Evolutionary conservation across 2,329 filamentous ascomycete genomes (phyloP).

Genomic region (Trichocomaceae sp.): DNA sequence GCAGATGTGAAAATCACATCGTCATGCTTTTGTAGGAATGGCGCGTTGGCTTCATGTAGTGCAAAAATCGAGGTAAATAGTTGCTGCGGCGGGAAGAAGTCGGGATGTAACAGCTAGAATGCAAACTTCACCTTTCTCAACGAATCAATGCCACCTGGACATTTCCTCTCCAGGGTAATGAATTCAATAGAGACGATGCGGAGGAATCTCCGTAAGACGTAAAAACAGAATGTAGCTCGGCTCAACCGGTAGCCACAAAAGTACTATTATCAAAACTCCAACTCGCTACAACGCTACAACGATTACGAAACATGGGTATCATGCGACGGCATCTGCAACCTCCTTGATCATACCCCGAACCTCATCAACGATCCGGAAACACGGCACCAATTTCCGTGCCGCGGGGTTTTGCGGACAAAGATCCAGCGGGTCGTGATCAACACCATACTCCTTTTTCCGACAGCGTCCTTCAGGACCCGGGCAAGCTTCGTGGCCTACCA

Average conservation of each 20-base stretch:
- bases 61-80: slow-evolving; percentile 4
- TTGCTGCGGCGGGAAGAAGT: slow-evolving; percentile 2
- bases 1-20: slow-evolving; percentile 52
- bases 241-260: too few species aligned
- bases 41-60: neutral
- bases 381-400: slow-evolving; percentile 21
- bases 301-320: slow-evolving; percentile 17
- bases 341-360: slow-evolving; percentile 22
- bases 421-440: slow-evolving; percentile 22
- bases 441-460: slow-evolving; percentile 21
- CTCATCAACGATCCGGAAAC: slow-evolving; percentile 26
- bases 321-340: slow-evolving; percentile 17
- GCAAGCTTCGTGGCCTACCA: slow-evolving; percentile 23
- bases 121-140: too few species aligned
- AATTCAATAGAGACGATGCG: too few species aligned
- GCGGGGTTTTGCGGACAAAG: slow-evolving; percentile 22
- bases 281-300: too few species aligned
- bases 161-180: too few species aligned
- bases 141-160: too few species aligned
- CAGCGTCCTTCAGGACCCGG: slow-evolving; percentile 20
- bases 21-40: slow-evolving; percentile 46
- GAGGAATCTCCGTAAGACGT: too few species aligned
- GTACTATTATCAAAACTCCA: too few species aligned
- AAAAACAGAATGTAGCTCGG: too few species aligned
- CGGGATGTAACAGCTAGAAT: neutral